A percentile compares a stretch with the other conserved stretches of the same genome.
Evolutionary conservation across 2,329 filamentous ascomycete species (phyloP).

Genomic region (Phoma sp.): DNA sequence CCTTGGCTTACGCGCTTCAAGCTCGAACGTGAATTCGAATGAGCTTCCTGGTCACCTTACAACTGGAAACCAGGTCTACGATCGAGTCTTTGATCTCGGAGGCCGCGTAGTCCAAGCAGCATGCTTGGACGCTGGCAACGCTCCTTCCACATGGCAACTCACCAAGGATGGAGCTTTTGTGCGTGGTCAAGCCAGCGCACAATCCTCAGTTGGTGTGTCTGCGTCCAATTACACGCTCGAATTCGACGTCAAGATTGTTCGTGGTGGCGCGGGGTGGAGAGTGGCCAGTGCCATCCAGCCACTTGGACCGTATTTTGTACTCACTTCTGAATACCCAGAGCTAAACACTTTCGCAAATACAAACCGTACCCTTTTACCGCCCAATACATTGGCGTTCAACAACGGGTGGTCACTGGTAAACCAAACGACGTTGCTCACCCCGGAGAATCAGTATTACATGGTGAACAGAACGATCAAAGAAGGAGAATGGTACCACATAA

Average conservation of each 20-base stretch:
- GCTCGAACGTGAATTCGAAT: conserved; percentile 25
- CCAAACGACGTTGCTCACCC: conserved; percentile 37
- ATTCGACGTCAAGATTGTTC: conserved; percentile 48
- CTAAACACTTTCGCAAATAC: conserved; percentile 41
- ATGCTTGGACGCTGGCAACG: conserved; percentile 48
- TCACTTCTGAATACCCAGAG: conserved; percentile 21
- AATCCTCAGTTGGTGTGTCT: conserved; percentile 23
- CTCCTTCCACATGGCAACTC: conserved; percentile 39
- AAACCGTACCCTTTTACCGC: conserved; percentile 43
- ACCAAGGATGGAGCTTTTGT: conserved; percentile 46
- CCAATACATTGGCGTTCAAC: conserved; percentile 45
- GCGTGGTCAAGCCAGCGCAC: conserved; percentile 41
- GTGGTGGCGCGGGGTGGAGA: conserved; percentile 50
- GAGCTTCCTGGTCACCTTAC: conserved; percentile 40
- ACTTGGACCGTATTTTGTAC: conserved; percentile 32
- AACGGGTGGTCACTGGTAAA: conserved; percentile 48
- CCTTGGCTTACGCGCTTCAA: conserved; percentile 43
- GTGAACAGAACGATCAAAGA: conserved; percentile 33
- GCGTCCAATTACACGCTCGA: conserved; percentile 46
- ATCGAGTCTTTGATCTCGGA: conserved; percentile 50
- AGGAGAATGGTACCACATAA: conserved; percentile 48
- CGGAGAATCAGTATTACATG: conserved; percentile 8
- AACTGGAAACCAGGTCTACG: conserved; percentile 38
- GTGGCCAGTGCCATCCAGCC: conserved; percentile 30
- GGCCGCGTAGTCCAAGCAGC: conserved; percentile 41